phyloP scores from a whole-genome alignment of 441 rosid species.

The Populus hybrid region DNA sequence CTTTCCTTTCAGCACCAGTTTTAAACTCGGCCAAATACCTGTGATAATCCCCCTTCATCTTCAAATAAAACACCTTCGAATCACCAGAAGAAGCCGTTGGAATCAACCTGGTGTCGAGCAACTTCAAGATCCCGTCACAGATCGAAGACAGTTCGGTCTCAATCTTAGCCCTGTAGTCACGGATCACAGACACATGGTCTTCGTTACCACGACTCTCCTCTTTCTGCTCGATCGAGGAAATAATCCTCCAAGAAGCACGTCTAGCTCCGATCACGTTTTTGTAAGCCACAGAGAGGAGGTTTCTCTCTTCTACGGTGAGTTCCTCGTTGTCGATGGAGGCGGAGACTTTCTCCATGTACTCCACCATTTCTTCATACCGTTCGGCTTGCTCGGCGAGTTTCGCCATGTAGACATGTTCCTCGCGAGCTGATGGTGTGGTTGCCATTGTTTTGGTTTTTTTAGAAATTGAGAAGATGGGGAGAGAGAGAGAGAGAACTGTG shows the following conservation, averaged over 20 bases:
- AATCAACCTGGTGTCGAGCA: conserved; percentile 77
- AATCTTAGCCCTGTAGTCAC: conserved; percentile 80
- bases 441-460: conserved; percentile 28
- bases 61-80: conserved; percentile 89
- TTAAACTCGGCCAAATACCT: conserved; percentile 91
- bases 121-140: conserved; percentile 80
- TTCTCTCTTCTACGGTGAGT: conserved; percentile 85
- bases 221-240: conserved; percentile 91
- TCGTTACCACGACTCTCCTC: conserved; percentile 89
- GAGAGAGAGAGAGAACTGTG: conserved; percentile 13
- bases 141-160: conserved; percentile 79
- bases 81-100: conserved; percentile 78
- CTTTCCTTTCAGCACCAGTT: conserved; percentile 86
- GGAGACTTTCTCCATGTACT: conserved; percentile 92
- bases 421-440: conserved; percentile 55
- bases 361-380: conserved; percentile 95
- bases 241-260: conserved; percentile 95
- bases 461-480: conserved; percentile 4
- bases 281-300: conserved; percentile 91
- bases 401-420: conserved; percentile 86
- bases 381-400: conserved; percentile 95
- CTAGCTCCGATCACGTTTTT: conserved; percentile 94
- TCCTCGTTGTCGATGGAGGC: conserved; percentile 73
- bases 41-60: conserved; percentile 95
- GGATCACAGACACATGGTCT: conserved; percentile 64